Base-by-base conservation (phyloP, 805 yeast species). In the Cyberlindnera saturnus region DNA sequence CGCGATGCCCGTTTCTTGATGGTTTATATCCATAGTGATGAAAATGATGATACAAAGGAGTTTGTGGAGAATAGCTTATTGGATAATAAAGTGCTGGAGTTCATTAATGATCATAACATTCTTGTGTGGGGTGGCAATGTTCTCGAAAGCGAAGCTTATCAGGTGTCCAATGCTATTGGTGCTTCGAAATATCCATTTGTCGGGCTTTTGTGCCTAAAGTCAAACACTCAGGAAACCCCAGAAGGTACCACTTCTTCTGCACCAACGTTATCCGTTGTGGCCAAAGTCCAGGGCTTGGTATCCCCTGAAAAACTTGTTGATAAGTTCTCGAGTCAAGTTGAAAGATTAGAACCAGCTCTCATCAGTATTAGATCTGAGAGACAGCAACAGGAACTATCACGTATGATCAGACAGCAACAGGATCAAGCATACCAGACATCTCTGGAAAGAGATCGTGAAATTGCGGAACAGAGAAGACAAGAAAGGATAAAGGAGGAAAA, bases 71-170 rank as follows among this genome's bases (percentile, higher is more conserved):
- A 71, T 10, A 72, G 87, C 3, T 59, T 88, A 38, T 64, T 79
- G 35, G 69, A 75, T 45, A 72, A 69, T 3, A 62, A 60, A 20
- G 77, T 86, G 42, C 64, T 75, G 13, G 61, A 67, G 32, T 67
- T 71, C 52, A 56, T 79, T 41, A 64, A 63, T 17, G 73, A 74
- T 17, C 73, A 71, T 38, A 73, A 85, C 36, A 59, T 82, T 2
- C 50, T 86, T 3, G 63, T 86, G 2, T 91, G 98, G 98, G 95
- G 90, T 34, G 96, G 96, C 8, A 82, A 86, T 57, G 76, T 84
- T 19, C 73, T 75, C n/a, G 79, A 80, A 44, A 78, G 89, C 17
- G 98, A 91, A 61, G 86, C 91, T 1, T 81, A 77, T 56, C 95
- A 87, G 53, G 81, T 88, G 14, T 84, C 95, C 0, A 81, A 84